Base-by-base conservation (phyloP, 495 filamentous ascomycete species). In the Neurospora sublineolata region DNA sequence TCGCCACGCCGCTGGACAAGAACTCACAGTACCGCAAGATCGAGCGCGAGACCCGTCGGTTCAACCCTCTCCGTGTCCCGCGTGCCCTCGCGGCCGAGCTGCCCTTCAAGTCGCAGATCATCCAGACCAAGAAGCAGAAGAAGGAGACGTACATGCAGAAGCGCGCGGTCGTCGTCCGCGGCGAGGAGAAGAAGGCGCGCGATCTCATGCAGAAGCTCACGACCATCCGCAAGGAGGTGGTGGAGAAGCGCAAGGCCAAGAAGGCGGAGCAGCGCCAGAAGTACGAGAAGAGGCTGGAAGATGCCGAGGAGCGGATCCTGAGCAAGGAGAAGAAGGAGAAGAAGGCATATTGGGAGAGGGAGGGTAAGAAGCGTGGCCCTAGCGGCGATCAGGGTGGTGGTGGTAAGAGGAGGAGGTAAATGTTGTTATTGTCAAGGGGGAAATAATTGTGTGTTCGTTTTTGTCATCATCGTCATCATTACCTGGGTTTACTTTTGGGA, bases 131-230 rank as follows among this genome's bases (percentile, higher is more conserved):
- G 80, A 85, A 89, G 44, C 92, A 91, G 82, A 89, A 87, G 79
- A 90, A 90, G 76, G 82, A 91, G 80, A 97, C 95, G 23, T 99
- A 99, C 77, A 83, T 96, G 86, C 92, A 94, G 84, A 96, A 97
- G 84, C 90, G 95, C 16, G 94, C 94, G 2, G 93, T 97, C 37
- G 91, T 97, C 71, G 80, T 93, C 4, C 77, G 79, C 7, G 82
- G 82, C 44, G 96, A 97, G 78, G 95, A 99, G 85, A 92, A 90
- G 83, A 89, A 89, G 80, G 93, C 93, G 23, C 86, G 95, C 36
- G 90, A 94, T 77, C 86, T 99, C 77, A 92, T 99, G 89, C 91
- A 96, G 83, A 94, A 97, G 86, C 87, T 99, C 69, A 92, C 90
- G 76, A 96, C 93, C 27, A 82, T 98, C 78, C 86, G 94, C 71